Evolutionary conservation across 1,284 basidiomycete species (phyloP), one percentile per base, ranked within the genome.

Genomic region (Malassezia pachydermatis): DNA sequence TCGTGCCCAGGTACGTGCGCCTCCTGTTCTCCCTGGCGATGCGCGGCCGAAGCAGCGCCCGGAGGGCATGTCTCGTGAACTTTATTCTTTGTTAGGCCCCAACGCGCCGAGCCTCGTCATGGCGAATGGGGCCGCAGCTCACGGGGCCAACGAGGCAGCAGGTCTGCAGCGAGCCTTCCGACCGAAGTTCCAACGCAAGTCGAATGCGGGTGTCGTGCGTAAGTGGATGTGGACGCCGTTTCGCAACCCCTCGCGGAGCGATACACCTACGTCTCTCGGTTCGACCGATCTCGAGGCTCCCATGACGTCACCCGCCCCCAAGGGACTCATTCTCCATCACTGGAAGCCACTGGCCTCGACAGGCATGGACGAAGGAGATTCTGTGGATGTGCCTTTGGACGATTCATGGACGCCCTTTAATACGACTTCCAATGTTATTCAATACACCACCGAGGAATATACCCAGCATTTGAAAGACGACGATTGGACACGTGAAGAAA

Each of bases 401-500:
- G 69, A 83, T 30, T 76, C 77, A 2, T 94, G 88, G 70, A 79
- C 81, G 33, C 84, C 82, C 61, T 94, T 88, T 74, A 84, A 87
- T 70, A 76, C 83, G 5, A 78, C 78, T 45, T 77, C 82, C 0
- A 78, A 79, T 8, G 74, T 80, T 2, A 88, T 85, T 75, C 78
- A 79, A 37, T 99, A 95, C 74, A 84, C 87, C 10, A 81, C 84
- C 62, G 86, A 89, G 54, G 94, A 98, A 75, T 99, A 98, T 70
- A 80, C 80, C 9, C 78, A 79, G 28, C 78, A 84, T 56, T 76
- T 96, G 16, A 43, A 59, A 82, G 89, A 96, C 69, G 76, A 76
- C 14, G 82, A 84, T 51, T 98, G 94, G 94, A 81, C 86, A 0
- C 84, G 84, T 59, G 87, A 90, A 63, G 90, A 98, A 75, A 96